These are phyloP conservation scores for Suillus occidentalis DNA, from an alignment of 768 basidiomycete genomes.

Conservation along the genomic window DNA sequence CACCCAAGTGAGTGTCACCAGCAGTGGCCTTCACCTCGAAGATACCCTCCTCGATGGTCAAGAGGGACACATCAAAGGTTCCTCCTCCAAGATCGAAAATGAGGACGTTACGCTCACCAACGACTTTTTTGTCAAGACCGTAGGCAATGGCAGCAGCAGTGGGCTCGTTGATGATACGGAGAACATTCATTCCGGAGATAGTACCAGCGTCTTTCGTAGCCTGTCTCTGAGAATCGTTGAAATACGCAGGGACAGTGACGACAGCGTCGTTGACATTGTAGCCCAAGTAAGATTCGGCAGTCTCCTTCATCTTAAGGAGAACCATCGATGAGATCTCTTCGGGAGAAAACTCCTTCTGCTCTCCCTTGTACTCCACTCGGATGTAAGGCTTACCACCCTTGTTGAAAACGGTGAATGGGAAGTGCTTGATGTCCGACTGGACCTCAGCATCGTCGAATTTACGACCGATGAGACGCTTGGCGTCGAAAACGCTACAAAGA, in stretches of 20 bases:
- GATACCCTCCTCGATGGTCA: conserved; percentile 96
- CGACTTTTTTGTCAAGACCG: conserved; percentile 94
- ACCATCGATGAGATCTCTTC: conserved; percentile 99
- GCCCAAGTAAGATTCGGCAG: conserved; percentile 94
- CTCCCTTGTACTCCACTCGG: conserved; percentile 87
- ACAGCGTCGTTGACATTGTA: conserved; percentile 84
- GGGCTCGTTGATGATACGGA: conserved; percentile 99
- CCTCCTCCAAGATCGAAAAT: conserved; percentile 99
- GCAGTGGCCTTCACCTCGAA: conserved; percentile 98
- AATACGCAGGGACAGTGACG: conserved; percentile 96
- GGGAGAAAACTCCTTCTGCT: conserved; percentile 93
- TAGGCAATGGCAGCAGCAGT: conserved; percentile 98
- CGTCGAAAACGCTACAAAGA: conserved; percentile 82
- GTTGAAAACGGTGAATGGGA: conserved; percentile 90
- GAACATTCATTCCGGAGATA: conserved; percentile 92
- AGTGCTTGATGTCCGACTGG: conserved; percentile 83
- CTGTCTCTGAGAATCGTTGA: conserved; percentile 98
- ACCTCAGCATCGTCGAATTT: conserved; percentile 87
- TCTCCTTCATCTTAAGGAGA: conserved; percentile 97
- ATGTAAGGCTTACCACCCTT: conserved; percentile 89
- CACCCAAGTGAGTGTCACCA: conserved; percentile 97
- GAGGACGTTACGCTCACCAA: conserved; percentile 90
- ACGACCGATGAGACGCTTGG: conserved; percentile 96
- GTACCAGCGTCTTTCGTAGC: conserved; percentile 98
- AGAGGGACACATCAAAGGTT: conserved; percentile 96